Base-by-base conservation (phyloP, 371 early-diverging fungal species). In the Apophysomyces trapeziformis region DNA sequence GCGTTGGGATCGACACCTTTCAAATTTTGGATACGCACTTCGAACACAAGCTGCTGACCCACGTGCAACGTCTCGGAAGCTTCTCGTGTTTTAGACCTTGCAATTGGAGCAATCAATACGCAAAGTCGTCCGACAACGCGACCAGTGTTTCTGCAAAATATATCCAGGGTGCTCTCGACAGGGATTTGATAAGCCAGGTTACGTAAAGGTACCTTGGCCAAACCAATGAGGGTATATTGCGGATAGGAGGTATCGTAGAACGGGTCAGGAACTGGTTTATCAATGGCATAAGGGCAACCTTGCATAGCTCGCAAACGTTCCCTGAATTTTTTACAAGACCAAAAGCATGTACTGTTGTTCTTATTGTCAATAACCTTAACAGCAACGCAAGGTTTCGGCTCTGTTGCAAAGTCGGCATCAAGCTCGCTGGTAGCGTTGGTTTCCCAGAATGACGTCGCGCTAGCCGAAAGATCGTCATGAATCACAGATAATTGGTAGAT, bases 401-500 rank as follows among this genome's bases (percentile, higher is more conserved):
- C 66, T 5, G 38, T 59, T 13, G 68, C 46, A 5, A 82, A 70
- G 7, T 68, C 62, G 1, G 70, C 63, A 54, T 80, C 81, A 54
- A 68, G 70, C 54, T 76, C 80, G 7, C 72, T 73, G 1, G 83
- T 18, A 61, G 67, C 9, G 0, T 75, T 78, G 16, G 75, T 68
- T 50, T 92, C 92, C 89, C 88, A 90, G 60, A 82, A 85, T 0
- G 93, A 91, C 0, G 62, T 36, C 0, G 85, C 76, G 26, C 74
- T 78, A 39, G 79, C 69, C 26, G 76, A 75, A 1, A 78, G 68
- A 47, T 79, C 76, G 12, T 86, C 77, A 16, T 89, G 86, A 26
- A 91, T 66, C 32, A 94, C 80, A 13, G 86, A 83, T 63, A 94
- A 89, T 69, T 95, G 93, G 69, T 92, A 95, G 0, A 90, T 75